These are phyloP conservation scores for Saussurea involucrata DNA, from an alignment of 129 eudicot species.

Conservation along the genomic window DNA sequence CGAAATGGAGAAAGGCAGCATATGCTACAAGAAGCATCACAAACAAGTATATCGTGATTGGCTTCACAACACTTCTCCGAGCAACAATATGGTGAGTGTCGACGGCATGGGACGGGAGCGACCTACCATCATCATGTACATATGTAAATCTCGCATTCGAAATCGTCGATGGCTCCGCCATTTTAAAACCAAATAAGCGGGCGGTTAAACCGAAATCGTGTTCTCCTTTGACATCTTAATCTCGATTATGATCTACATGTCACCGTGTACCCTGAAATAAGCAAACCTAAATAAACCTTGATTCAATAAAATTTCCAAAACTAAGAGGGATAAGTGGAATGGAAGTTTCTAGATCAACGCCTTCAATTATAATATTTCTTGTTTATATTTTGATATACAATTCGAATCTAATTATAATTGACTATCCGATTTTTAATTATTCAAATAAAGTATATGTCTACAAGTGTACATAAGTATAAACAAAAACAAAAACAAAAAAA, in stretches of 20 bases:
- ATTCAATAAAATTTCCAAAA: not conserved
- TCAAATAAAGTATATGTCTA: not conserved
- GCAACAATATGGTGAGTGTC: slow-evolving; percentile 35
- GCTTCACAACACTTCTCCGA: slow-evolving; percentile 18
- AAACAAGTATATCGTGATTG: slow-evolving; percentile 1
- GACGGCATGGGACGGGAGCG: not conserved
- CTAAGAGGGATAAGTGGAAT: not conserved
- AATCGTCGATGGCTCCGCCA: slow-evolving; percentile 21
- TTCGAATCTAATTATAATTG: not conserved
- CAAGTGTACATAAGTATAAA: not conserved
- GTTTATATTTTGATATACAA: not conserved
- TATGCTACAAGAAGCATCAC: slow-evolving; percentile 18
- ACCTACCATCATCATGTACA: slow-evolving; percentile 13
- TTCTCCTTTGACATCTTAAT: not conserved
- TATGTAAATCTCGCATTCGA: slow-evolving; percentile 26
- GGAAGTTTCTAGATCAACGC: not conserved
- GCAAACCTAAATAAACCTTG: not conserved
- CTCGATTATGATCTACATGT: not conserved
- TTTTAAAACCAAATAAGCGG: slow-evolving; percentile 6
- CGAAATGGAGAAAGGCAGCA: slow-evolving; percentile 22
- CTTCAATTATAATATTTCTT: not conserved
- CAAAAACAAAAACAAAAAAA: not conserved
- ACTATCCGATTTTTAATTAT: not conserved
- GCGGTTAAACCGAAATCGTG: not conserved
- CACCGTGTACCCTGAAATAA: not conserved